A percentile compares a stretch with the other conserved stretches of the same genome.
Evolutionary conservation across 2,329 filamentous ascomycete species (phyloP).

Genomic region (Furcasterigmium sp.): DNA sequence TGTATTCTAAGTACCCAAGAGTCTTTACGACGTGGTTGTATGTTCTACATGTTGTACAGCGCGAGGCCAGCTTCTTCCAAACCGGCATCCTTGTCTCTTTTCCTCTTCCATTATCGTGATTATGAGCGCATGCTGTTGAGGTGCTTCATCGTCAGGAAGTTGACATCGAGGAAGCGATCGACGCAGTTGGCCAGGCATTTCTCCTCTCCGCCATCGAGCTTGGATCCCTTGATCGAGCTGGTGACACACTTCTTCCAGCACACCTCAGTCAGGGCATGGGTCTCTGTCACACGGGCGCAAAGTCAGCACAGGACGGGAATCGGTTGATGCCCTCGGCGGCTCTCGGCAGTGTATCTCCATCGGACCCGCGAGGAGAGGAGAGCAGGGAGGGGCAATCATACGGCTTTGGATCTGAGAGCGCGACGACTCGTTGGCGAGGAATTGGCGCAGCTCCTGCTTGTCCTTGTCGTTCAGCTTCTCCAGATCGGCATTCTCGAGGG

Average conservation of each 20-base stretch:
- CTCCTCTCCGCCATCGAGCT: slow-evolving; percentile 74
- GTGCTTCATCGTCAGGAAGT: slow-evolving; percentile 78
- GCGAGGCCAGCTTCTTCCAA: slow-evolving; percentile 1
- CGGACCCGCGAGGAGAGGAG: not conserved
- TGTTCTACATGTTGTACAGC: not conserved
- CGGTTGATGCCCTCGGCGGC: not conserved
- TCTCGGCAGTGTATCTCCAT: too few relatives aligned
- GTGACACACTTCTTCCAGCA: slow-evolving; percentile 97
- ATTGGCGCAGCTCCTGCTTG: slow-evolving; percentile 82
- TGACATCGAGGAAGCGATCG: slow-evolving; percentile 87
- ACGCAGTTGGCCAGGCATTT: slow-evolving; percentile 88
- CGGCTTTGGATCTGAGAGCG: slow-evolving; percentile 64
- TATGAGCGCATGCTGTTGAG: slow-evolving; percentile 55
- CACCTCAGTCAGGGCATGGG: slow-evolving; percentile 58
- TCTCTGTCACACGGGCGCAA: slow-evolving; percentile 30
- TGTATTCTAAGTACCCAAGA: too few relatives aligned
- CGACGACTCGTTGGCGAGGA: slow-evolving; percentile 79
- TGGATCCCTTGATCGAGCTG: slow-evolving; percentile 62
- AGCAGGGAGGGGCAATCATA: slow-evolving; percentile 35
- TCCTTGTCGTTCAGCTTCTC: slow-evolving; percentile 74
- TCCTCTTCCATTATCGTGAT: not conserved
- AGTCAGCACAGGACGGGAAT: not conserved
- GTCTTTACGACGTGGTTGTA: too few relatives aligned
- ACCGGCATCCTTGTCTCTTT: not conserved
- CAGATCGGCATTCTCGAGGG: slow-evolving; percentile 55